Evolutionary conservation across 768 basidiomycete species (phyloP), one percentile per base, ranked within the genome.

Genomic region (Panaeolus papilionaceus): DNA sequence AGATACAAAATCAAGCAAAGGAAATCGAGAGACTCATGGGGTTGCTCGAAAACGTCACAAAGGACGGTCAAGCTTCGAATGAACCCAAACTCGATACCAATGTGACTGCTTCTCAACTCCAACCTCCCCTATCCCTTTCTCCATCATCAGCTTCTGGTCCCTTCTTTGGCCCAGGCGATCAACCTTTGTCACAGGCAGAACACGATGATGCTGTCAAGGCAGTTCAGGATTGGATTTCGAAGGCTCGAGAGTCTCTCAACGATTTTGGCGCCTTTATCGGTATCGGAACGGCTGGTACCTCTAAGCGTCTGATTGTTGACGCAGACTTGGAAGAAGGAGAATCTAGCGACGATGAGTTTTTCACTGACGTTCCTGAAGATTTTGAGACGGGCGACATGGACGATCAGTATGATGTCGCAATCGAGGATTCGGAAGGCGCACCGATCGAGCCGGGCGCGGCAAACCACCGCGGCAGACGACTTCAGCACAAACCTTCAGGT

Each of bases 221-320:
- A 63, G 86, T 93, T 54, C 85, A 88, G 70, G 88, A 91, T 68
- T 94, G 93, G 93, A 89, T 94, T 65, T 82, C 88, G 7, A 90
- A 89, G 75, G 92, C 92, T 0, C 85, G 88, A 63, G 86, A 88
- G 67, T 89, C 86, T 42, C 81, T 93, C 61, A 83, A 87, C 66
- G 88, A 90, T 65, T 90, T 92, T 68, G 90, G 87, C 12, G 86
- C 84, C 16, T 87, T 88, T 73, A 88, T 93, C 67, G 89, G 84
- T 40, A 84, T 88, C 68, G 88, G 86, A 38, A 88, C 87, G 62
- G 81, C 86, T 2, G 79, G 83, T 38, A 81, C 86, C 74, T 85
- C 87, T 20, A 83, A 82, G 74, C 83, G 78, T 69, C 85, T 81
- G 64, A 77, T 86, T 28, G 81, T 86, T 37, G 82, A 83, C 6